phyloP scores from a whole-genome alignment of 2,329 filamentous ascomycete species.

The Rutstroemia sp. region DNA sequence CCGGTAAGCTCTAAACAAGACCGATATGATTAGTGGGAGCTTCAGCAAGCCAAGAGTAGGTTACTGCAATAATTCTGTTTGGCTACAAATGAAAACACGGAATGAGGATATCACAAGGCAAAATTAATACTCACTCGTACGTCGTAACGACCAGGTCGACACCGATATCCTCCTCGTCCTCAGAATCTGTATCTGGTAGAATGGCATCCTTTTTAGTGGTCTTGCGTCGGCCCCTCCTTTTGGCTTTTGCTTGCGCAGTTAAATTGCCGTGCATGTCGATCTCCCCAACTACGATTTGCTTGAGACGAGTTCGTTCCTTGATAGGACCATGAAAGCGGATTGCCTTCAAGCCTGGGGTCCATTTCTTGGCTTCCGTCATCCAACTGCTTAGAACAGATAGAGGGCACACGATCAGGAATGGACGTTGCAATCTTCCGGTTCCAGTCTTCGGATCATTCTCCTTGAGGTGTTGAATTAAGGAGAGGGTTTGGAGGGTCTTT shows the following conservation, averaged over 20 bases:
- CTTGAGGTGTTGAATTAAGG: conserved; percentile 41
- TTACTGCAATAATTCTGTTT: not conserved
- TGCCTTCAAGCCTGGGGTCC: conserved; percentile 39
- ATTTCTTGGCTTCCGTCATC: conserved; percentile 40
- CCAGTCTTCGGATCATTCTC: conserved; percentile 31
- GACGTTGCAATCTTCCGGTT: conserved; percentile 33
- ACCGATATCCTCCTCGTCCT: conserved; percentile 25
- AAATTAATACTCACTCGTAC: conserved; percentile 33
- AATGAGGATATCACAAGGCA: not conserved
- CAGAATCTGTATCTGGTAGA: conserved; percentile 23
- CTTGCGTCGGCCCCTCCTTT: conserved; percentile 18
- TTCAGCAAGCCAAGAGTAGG: not conserved
- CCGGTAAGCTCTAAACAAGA: conserved; percentile 26
- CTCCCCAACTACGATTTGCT: conserved; percentile 39
- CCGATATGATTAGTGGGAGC: not conserved
- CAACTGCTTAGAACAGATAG: conserved; percentile 43
- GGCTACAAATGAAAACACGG: no score
- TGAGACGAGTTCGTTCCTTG: conserved; percentile 37
- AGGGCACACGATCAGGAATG: conserved; percentile 42
- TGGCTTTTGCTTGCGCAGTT: conserved; percentile 23
- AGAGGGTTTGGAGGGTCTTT: conserved; percentile 42
- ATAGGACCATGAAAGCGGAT: conserved; percentile 40
- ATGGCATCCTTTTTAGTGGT: conserved; percentile 14
- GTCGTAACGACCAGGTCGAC: conserved; percentile 42
- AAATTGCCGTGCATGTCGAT: conserved; percentile 38